Evolutionary conservation across 2,329 filamentous ascomycete genomes (phyloP), one percentile per base, ranked within the genome.

Genomic region (Exophiala phaeomuriformis): DNA sequence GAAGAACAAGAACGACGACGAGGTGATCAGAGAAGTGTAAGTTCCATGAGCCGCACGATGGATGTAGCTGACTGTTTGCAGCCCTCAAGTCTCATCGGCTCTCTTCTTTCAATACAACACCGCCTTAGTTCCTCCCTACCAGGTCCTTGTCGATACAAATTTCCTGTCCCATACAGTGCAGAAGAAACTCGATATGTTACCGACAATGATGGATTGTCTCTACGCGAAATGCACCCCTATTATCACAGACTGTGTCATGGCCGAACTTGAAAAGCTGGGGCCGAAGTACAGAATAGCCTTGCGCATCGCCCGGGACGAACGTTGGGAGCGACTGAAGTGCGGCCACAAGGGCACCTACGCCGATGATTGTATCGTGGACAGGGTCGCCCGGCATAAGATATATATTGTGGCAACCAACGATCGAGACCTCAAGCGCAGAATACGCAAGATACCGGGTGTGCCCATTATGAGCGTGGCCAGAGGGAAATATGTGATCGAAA

Each of bases 401-500:
- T 90, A 90, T 68, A 85, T 90, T 64, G 84, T 89, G 44, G 87
- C 83, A 30, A 90, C 77, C 2, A 79, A 79, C 61, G 77, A 79
- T 77, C 79, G 86, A 62, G 87, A 90, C 63, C 72, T 94, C 55
- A 93, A 94, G 74, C 78, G 89, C 66, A 77, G 90, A 53, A 78
- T 95, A 64, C 78, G 90, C 59, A 96, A 95, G 74, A 82, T 93
- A 49, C 84, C 84, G 1, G 84, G 84, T 66, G 77, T 80, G 8
- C 79, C 78, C 1, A 79, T 81, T 51, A 77, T 95, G 77, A 89
- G 84, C 65, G 88, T 93, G 30, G 87, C 86, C 4, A 81, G 88
- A 65, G 89, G 88, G 43, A 96, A 96, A 71, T 97, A 96, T 71
- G 85, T 91, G 45, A 93, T 98, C 65, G 93, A 97, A 77, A 82